Conservation (phyloP, 108 stramenopile species). For the Hondaea fermentalgiana region DNA sequence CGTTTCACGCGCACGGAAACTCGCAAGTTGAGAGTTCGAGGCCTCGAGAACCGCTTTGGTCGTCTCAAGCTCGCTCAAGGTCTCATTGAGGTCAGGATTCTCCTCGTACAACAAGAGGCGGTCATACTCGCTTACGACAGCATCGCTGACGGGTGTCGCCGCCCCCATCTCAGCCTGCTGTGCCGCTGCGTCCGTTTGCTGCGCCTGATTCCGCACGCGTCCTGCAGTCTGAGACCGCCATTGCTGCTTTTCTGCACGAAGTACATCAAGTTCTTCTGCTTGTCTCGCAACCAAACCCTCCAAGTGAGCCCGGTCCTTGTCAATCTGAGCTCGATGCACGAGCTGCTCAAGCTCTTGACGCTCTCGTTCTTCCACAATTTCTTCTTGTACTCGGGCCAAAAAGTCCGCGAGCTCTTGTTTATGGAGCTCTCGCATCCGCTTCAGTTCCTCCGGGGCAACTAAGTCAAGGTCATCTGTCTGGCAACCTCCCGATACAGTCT, state of each 20-base stretch:
- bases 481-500: background rate
- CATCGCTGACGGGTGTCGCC: background rate
- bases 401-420: background rate
- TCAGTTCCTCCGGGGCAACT: background rate
- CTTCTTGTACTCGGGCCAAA: background rate
- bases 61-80: background rate
- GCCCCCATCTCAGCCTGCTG: no score
- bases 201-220: background rate
- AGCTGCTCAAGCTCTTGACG: background rate
- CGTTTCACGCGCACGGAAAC: background rate
- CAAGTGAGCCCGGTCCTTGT: background rate
- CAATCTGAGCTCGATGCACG: background rate
- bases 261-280: background rate
- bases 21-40: background rate
- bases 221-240: no score
- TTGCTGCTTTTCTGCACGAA: background rate
- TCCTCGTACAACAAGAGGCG: background rate
- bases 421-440: background rate
- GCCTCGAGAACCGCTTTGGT: background rate
- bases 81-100: background rate
- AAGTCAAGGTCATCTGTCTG: background rate
- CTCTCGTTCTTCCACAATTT: background rate
- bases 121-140: background rate
- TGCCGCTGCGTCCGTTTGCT: background rate
- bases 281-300: background rate